Percentiles rank a stretch among this genome's conserved stretches.
These are phyloP conservation scores for Populus pruinosa DNA, from an alignment of 345 rosid species.

Conservation along the genomic window DNA sequence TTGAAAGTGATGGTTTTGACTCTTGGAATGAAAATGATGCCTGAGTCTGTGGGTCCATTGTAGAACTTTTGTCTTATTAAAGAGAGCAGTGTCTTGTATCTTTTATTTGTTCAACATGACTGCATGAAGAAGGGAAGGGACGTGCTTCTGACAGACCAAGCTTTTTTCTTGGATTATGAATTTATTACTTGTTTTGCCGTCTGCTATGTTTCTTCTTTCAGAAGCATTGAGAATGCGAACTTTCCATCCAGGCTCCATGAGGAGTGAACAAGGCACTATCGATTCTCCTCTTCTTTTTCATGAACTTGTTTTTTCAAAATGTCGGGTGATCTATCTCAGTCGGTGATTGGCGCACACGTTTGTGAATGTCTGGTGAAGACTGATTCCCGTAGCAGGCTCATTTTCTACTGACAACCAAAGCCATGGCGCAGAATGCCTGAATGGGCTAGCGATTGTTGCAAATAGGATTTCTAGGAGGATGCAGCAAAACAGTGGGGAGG, in stretches of 20 bases:
- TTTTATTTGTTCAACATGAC: neutral
- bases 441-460: no score
- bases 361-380: no score
- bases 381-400: no score
- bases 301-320: no score
- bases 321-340: no score
- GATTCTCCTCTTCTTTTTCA: neutral
- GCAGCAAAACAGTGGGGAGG: no score
- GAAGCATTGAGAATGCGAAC: neutral
- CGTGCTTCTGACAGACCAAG: constrained; percentile 1
- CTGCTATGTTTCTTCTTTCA: neutral
- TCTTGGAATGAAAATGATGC: neutral
- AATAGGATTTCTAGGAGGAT: no score
- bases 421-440: no score
- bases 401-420: no score
- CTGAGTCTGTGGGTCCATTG: neutral
- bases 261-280: neutral
- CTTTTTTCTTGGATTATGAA: neutral
- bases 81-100: neutral
- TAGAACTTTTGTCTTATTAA: neutral
- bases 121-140: neutral
- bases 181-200: neutral
- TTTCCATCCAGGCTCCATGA: neutral
- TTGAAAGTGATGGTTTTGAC: neutral
- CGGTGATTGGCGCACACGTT: no score